Evolutionary conservation across 371 early-diverging fungal species (phyloP).

Genomic region (Mitosporidium daphniae): DNA sequence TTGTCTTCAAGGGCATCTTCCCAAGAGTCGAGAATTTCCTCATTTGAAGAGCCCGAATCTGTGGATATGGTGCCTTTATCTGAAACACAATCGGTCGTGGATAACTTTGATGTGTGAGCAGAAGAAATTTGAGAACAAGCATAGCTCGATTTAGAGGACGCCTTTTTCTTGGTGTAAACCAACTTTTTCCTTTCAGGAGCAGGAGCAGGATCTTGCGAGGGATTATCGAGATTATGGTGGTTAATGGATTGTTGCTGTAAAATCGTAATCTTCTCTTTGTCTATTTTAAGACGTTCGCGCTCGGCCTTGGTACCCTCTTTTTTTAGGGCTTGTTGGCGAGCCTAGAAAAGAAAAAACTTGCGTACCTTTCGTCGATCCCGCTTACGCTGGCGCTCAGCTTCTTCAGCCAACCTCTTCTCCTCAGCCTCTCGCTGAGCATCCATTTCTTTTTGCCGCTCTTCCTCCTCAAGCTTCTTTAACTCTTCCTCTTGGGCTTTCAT

Average conservation of each 20-base stretch:
- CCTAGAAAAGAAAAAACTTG: no score
- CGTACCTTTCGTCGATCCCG: conserved; percentile 11
- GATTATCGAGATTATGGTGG: background rate
- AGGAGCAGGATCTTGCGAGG: background rate
- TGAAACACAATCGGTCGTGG: no score
- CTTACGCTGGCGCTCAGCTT: conserved; percentile 13
- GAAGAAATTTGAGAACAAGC: no score
- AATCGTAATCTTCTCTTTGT: conserved; percentile 15
- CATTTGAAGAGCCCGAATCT: no score
- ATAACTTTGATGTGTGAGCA: no score
- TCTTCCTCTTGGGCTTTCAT: conserved; percentile 17
- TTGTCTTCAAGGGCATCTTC: no score
- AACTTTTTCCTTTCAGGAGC: conserved; percentile 18
- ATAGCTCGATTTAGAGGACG: no score
- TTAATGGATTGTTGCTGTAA: background rate
- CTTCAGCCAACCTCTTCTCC: conserved; percentile 12
- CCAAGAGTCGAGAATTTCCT: no score
- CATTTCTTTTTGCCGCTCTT: conserved; percentile 13
- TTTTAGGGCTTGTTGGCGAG: no score
- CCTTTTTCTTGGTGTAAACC: conserved; percentile 62
- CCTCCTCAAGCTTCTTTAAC: conserved; percentile 11
- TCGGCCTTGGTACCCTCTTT: conserved; percentile 14
- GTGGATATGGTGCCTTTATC: no score
- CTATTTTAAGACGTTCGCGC: conserved; percentile 19
- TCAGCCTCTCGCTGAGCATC: conserved; percentile 15